phyloP scores from a whole-genome alignment of 352 stramenopile genomes.

The Pilasporangium apinafurcum region DNA sequence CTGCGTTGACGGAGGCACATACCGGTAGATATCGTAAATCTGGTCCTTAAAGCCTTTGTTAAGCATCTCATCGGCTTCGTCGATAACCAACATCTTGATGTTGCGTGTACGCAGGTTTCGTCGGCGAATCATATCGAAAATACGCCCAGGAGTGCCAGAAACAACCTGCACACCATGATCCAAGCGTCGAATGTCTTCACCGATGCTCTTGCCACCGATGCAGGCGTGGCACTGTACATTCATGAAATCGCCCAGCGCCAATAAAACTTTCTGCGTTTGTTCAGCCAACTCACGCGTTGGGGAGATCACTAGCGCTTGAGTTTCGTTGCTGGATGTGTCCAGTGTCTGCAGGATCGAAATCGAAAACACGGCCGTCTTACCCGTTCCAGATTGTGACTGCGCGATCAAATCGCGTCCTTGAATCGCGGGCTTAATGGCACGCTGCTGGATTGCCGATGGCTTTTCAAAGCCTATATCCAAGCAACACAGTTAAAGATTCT shows the following conservation, averaged over 20 bases:
- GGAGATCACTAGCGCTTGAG: conserved; percentile 94
- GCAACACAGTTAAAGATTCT: not conserved
- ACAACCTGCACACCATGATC: conserved; percentile 94
- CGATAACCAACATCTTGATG: conserved; percentile 95
- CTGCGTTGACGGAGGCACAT: conserved; percentile 88
- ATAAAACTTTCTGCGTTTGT: conserved; percentile 95
- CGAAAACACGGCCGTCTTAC: conserved; percentile 95
- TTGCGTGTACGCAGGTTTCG: conserved; percentile 87
- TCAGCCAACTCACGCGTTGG: conserved; percentile 96
- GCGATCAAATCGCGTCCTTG: conserved; percentile 95
- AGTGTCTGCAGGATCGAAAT: conserved; percentile 93
- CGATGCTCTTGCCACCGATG: conserved; percentile 94
- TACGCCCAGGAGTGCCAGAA: conserved; percentile 94
- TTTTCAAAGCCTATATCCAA: conserved; percentile 90
- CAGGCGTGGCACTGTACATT: conserved; percentile 96
- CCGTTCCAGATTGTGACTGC: conserved; percentile 93
- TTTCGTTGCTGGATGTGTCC: conserved; percentile 88
- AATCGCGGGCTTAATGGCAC: conserved; percentile 95
- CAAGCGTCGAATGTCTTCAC: conserved; percentile 92
- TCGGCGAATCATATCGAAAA: conserved; percentile 97
- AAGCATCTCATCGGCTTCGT: conserved; percentile 98
- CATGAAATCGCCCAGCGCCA: conserved; percentile 96
- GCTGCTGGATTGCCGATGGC: conserved; percentile 97
- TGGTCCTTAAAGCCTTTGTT: conserved; percentile 98
- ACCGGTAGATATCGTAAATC: conserved; percentile 98